Evolutionary conservation across 805 yeast genomes (phyloP).

Genomic region (Teunomyces pallodes): DNA sequence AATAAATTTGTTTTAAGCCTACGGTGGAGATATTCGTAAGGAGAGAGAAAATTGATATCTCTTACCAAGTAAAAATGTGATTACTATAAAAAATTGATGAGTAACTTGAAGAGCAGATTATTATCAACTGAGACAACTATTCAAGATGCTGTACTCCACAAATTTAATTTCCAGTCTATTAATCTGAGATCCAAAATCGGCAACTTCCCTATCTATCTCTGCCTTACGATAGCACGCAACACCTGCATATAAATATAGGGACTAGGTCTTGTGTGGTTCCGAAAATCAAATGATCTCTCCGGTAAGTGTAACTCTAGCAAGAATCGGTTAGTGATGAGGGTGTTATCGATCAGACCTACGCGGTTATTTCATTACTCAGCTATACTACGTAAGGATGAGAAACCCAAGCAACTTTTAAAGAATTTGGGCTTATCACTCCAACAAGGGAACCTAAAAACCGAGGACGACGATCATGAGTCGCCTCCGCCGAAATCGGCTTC

Average conservation of each 20-base stretch:
- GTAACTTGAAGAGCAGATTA: no score
- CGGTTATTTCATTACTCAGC: conserved; percentile 1
- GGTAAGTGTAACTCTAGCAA: neutral
- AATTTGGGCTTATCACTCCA: conserved; percentile 31
- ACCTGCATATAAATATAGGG: neutral
- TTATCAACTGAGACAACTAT: no score
- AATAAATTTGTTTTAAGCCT: no score
- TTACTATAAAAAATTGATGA: no score
- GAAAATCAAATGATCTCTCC: conserved; percentile 4
- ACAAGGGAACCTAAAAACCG: conserved; percentile 27
- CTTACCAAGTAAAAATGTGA: no score
- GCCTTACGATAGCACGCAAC: neutral
- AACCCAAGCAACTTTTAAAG: conserved; percentile 20
- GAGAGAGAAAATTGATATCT: no score
- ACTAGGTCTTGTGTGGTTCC: conserved; percentile 1
- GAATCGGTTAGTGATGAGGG: neutral
- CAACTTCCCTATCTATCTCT: neutral
- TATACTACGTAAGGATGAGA: conserved; percentile 7
- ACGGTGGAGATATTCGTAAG: no score
- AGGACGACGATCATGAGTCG: conserved; percentile 3
- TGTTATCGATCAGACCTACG: neutral
- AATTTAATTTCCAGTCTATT: no score
- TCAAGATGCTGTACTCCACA: no score
- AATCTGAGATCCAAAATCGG: neutral
- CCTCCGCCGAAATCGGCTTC: conserved; percentile 1